phyloP scores from a whole-genome alignment of 2,329 filamentous ascomycete species.

The Botrytis deweyae region DNA sequence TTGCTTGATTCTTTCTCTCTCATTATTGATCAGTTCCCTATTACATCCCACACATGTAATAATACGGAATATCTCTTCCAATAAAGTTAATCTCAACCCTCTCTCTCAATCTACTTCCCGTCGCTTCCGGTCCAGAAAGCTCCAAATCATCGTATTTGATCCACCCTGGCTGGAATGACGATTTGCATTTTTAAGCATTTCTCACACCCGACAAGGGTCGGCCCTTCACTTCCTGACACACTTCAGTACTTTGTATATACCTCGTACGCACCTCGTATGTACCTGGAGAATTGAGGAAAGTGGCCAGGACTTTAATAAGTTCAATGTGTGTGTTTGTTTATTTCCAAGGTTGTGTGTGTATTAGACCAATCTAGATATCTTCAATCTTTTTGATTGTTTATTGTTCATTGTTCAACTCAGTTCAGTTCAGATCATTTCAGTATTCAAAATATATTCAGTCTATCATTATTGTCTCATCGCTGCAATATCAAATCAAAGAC shows the following conservation, averaged over 20 bases:
- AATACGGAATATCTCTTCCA: not conserved
- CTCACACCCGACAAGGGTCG: not conserved
- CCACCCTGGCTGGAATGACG: constrained; percentile 9
- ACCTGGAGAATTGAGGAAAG: not conserved
- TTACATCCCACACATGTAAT: not conserved
- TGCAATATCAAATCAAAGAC: not conserved
- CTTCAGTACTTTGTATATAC: not conserved
- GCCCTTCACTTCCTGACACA: not conserved
- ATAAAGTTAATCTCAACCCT: not conserved
- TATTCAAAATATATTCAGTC: not conserved
- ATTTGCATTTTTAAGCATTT: constrained; percentile 9
- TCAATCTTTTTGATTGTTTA: not conserved
- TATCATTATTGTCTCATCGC: not conserved
- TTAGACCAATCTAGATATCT: not conserved
- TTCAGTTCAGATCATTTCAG: too few relatives aligned
- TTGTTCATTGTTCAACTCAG: not conserved
- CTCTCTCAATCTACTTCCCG: not conserved
- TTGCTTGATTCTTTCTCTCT: not conserved
- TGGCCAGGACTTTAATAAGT: not conserved
- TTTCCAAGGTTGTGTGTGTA: not conserved
- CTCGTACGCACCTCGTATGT: too few relatives aligned
- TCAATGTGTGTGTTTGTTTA: not conserved
- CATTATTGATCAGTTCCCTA: not conserved
- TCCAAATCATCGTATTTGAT: not conserved
- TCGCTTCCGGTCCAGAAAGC: not conserved